A percentile compares a stretch with the other conserved stretches of the same genome.
phyloP scores from a whole-genome alignment of 148 eudicot genomes.

The Vaccinium macrocarpon region DNA sequence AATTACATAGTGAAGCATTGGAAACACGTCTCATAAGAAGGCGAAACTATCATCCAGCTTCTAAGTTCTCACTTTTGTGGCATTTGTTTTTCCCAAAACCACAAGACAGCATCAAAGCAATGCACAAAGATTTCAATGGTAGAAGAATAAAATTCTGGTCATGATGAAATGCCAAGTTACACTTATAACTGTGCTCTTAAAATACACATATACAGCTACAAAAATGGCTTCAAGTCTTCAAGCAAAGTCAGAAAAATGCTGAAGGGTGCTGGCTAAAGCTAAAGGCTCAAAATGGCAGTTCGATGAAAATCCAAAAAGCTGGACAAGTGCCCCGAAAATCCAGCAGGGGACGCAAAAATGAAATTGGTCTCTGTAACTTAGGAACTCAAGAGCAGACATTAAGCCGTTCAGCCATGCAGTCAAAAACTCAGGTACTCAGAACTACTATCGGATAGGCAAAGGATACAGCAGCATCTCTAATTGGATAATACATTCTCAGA shows the following conservation, averaged over 20 bases:
- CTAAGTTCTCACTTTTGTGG: no score
- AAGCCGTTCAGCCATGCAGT: neutral
- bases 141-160: conserved; percentile 5
- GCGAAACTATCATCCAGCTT: neutral
- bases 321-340: neutral
- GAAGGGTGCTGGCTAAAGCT: neutral
- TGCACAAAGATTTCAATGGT: neutral
- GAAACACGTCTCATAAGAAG: no score
- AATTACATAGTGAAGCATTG: no score
- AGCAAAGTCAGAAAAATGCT: neutral
- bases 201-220: neutral
- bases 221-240: neutral
- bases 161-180: neutral
- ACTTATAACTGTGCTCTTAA: neutral
- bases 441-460: neutral
- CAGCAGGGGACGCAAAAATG: neutral
- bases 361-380: neutral
- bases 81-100: neutral
- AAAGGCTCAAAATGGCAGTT: neutral
- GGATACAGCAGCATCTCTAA: neutral
- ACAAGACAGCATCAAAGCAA: neutral
- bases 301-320: neutral
- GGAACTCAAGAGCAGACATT: neutral
- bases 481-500: neutral
- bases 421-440: neutral